Base-by-base conservation (phyloP, 2,329 filamentous ascomycete species). In the Shiraia sp. region DNA sequence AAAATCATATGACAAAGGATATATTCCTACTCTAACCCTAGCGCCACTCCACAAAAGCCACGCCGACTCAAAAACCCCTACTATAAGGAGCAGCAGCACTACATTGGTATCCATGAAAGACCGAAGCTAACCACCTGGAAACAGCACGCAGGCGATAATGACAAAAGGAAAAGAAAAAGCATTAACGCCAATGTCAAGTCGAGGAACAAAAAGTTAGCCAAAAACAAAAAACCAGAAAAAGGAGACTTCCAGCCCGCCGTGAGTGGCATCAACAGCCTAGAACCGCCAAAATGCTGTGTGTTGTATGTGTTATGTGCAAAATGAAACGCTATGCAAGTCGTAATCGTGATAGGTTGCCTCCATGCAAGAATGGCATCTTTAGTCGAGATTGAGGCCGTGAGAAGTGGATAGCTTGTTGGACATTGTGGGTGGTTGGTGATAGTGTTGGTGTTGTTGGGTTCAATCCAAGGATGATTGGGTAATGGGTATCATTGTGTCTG, bases 271-370 rank as follows among this genome's bases (percentile, higher is more conserved):
- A 40, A 51, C 52, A 40, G 30, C 32, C 41, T 8, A 22, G 8
- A 38, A 36, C 36, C 39, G 46, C 38, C 49, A 47, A 55, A 29
- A 63, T 63, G 61, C 60, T 49, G 35, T 48, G 36, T 51, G n/a
- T n/a, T n/a, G n/a, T n/a, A n/a, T n/a, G n/a, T n/a, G n/a, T n/a
- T n/a, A 35, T 54, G 46, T 45, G 37, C 47, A 55, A 45, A 51
- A 55, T 47, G 33, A 55, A 59, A 65, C 62, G 65, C 65, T 68
- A 68, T 68, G 65, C 63, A 68, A 37, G 50, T 67, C 61, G 54
- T 65, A 50, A 65, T 61, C 51, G 40, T 54, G 45, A 57, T 49
- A 48, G n/a, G 34, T 41, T 39, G 35, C 47, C 47, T 55, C 51
- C 42, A 51, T 58, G 47, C 56, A 53, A 45, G 48, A 46, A 23